Evolutionary conservation across 2,329 filamentous ascomycete genomes (phyloP).

Genomic region (Triangularia verruculosa): DNA sequence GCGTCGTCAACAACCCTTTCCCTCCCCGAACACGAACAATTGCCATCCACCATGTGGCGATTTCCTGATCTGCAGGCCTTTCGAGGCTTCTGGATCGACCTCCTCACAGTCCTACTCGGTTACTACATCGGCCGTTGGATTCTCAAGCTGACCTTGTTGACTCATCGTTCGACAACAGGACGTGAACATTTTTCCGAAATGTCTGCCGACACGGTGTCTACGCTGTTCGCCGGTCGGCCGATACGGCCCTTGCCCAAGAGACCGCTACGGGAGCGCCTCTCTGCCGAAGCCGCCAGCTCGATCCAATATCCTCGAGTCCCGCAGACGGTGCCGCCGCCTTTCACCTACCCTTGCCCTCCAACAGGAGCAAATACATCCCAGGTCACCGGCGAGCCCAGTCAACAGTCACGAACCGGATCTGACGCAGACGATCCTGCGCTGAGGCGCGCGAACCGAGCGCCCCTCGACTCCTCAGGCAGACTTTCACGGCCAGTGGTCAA

Average conservation of each 20-base stretch:
- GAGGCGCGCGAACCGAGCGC: constrained; percentile 44
- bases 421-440: constrained; percentile 37
- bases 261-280: constrained; percentile 80
- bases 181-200: constrained; percentile 46
- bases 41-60: constrained; percentile 8
- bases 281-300: constrained; percentile 76
- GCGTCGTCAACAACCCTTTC: constrained; percentile 4
- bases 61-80: constrained; percentile 3
- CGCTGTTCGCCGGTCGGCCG: constrained; percentile 81
- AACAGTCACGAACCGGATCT: constrained; percentile 48
- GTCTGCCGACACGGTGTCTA: constrained; percentile 73
- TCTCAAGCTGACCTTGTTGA: constrained; percentile 21
- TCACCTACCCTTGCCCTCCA: constrained; percentile 66
- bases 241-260: constrained; percentile 91
- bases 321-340: constrained; percentile 68
- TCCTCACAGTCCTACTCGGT: constrained; percentile 5
- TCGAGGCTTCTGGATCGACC: constrained; percentile 1
- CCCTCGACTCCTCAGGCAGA: constrained; percentile 45
- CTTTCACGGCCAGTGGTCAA: constrained; percentile 43
- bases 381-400: constrained; percentile 5
- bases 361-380: constrained; percentile 46
- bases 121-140: constrained; percentile 5
- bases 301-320: constrained; percentile 79
- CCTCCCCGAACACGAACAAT: background rate
- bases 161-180: constrained; percentile 35